Percentiles rank a stretch among this genome's conserved stretches.
phyloP scores from a whole-genome alignment of 176 grass and related monocot genomes.

The Oryza coarctata region DNA sequence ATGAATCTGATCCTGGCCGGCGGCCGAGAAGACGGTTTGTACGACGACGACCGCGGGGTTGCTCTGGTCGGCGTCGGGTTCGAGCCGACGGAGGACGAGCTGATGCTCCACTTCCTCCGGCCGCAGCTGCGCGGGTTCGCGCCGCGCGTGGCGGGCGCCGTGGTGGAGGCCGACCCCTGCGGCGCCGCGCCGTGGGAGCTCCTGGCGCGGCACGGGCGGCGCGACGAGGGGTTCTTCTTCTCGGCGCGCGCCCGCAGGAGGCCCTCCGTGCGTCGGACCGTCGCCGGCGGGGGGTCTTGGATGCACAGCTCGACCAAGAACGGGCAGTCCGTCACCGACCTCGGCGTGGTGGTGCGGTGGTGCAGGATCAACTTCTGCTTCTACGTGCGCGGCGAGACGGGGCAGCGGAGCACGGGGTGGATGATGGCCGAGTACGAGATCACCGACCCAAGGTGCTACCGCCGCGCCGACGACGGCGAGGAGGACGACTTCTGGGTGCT shows the following conservation, averaged over 20 bases:
- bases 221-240: constrained; percentile 38
- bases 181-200: constrained; percentile 45
- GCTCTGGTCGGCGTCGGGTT: not conserved
- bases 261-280: not conserved
- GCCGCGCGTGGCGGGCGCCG: constrained; percentile 40
- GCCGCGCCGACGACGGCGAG: constrained; percentile 34
- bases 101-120: constrained; percentile 40
- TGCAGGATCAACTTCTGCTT: constrained; percentile 21
- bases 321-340: constrained; percentile 3
- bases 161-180: constrained; percentile 42
- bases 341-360: constrained; percentile 47
- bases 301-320: not conserved
- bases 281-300: constrained; percentile 12
- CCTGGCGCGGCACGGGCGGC: constrained; percentile 21
- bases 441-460: constrained; percentile 47
- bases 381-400: not conserved
- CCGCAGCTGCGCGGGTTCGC: constrained; percentile 44
- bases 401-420: constrained; percentile 37
- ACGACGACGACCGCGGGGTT: not conserved
- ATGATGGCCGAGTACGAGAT: constrained; percentile 48
- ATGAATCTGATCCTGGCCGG: not conserved
- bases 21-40: not conserved
- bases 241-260: not conserved
- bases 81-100: constrained; percentile 46
- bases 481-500: constrained; percentile 49